Base-by-base conservation (phyloP, 257 asterid genomes). In the Lithospermum erythrorhizon region DNA sequence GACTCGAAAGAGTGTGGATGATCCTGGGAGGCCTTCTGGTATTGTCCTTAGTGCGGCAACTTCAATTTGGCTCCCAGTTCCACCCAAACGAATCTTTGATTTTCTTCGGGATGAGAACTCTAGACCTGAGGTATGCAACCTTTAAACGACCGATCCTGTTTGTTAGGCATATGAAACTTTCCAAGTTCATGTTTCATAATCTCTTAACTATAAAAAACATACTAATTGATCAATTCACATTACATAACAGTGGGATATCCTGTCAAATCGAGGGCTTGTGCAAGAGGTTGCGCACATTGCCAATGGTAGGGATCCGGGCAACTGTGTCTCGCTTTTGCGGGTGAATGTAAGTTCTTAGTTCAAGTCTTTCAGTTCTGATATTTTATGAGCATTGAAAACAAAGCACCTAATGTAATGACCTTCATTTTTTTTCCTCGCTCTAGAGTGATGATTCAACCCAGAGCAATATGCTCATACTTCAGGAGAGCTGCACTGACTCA, bases 221-320 rank as follows among this genome's bases (percentile, higher is more conserved):
- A 17, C 2, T 35, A 11, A 6, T 7, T 47, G n/a, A 1, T 1
- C 5, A 21, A 19, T 58, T 32, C 49, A 3, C 35, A 0, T 21
- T 13, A 5, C 35, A 13, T 19, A 10, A n/a, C 65, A 89, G 97
- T 89, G 97, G 97, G 97, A 89, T 69, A 89, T 89, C 61, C 88
- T 89, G 6, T 89, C 97, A 9, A 90, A 87, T 47, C 95, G 96
- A 15, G 97, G 90, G 25, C 84, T 87, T 11, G 95, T 87, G 58
- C 96, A 87, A 80, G 96, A 90, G 73, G 84, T 87, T 89, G 94
- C 94, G 4, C 94, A 89, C 57, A 84, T 89, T 32, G 97, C 94
- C 17, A 86, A 84, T 63, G 97, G 97, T 27, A 93, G 94, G 1
- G 94, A 90, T 71, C 96, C 95, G 0, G 94, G 95, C 6, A 90